Base-by-base conservation (phyloP, 2,329 filamentous ascomycete species). In the Tolypocladium paradoxum region DNA sequence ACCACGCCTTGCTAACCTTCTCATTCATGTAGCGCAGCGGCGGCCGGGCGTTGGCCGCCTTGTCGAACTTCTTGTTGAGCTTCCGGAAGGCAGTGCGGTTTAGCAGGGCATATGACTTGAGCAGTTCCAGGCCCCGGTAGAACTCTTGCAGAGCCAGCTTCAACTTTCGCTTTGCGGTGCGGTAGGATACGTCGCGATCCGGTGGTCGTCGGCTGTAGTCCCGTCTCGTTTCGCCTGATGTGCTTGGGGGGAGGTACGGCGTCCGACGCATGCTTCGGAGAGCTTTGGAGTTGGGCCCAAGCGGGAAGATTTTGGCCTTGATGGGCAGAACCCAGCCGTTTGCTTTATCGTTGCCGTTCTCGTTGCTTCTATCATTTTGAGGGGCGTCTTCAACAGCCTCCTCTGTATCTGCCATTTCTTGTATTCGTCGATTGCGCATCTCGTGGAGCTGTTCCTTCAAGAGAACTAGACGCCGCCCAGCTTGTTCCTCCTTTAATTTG, bases 11-110 rank as follows among this genome's bases (percentile, higher is more conserved):
- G 72, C 89, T 92, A 61, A 99, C 90, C 65, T 92, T 92, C 61
- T 96, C 91, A 34, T 85, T 85, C 81, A 96, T 88, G 68, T 92
- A 97, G 31, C 86, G 81, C 64, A 87, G 79, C 0, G 85, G 79
- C 0, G 89, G 89, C 12, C 86, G 81, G 40, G 90, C 85, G 61
- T 90, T 82, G 53, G 90, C 83, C 2, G 87, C 83, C 72, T 97
- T 99, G 76, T 97, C 91, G 66, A 95, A 97, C 70, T 99, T 99
- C 69, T 99, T 99, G 71, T 95, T 96, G 65, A 99, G 90, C 69
- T 99, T 99, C 34, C 91, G 85, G 64, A 97, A 97, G 0, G 90
- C 93, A 0, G 90, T 96, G 49, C 90, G 82, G 67, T 99, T 99
- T 16, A 96, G 76, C 24, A 95, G 73, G 1, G 90, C 86, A 62